phyloP scores from a whole-genome alignment of 164 flowering plant species.

The Vitis riparia region DNA sequence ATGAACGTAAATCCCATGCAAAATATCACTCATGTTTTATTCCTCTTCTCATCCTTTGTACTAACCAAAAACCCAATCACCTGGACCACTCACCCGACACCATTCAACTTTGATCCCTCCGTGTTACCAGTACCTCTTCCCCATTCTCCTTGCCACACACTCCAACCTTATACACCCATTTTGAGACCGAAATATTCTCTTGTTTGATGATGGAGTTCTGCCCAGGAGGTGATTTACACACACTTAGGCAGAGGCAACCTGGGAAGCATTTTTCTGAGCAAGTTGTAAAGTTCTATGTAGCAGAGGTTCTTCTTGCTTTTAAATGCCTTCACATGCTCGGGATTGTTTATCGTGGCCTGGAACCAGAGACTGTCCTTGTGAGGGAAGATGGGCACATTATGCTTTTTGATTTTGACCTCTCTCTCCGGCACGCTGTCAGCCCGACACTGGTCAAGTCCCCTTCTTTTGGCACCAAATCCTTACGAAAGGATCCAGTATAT shows the following conservation, averaged over 20 bases:
- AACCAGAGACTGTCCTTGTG: slow-evolving; percentile 90
- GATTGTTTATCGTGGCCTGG: slow-evolving; percentile 79
- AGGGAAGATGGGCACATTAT: slow-evolving; percentile 90
- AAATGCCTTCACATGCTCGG: slow-evolving; percentile 96
- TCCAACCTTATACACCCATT: slow-evolving; percentile 78
- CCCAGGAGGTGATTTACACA: slow-evolving; percentile 88
- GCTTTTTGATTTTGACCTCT: slow-evolving; percentile 85
- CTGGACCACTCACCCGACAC: too few species aligned
- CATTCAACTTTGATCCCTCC: too few species aligned
- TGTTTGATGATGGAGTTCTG: slow-evolving; percentile 95
- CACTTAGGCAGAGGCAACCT: slow-evolving; percentile 80
- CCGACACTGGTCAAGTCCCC: slow-evolving; percentile 81
- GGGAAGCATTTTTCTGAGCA: slow-evolving; percentile 83
- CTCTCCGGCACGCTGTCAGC: slow-evolving; percentile 75
- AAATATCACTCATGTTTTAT: too few species aligned
- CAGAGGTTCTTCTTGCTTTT: slow-evolving; percentile 79
- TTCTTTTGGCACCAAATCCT: slow-evolving; percentile 36
- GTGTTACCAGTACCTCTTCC: too few species aligned
- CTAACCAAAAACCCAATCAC: too few species aligned
- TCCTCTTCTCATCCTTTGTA: too few species aligned
- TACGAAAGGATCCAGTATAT: slow-evolving; percentile 50
- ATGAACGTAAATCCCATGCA: too few species aligned
- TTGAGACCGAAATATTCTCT: slow-evolving; percentile 81
- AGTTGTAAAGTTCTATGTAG: slow-evolving; percentile 85
- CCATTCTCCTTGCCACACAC: too few species aligned